These are phyloP conservation scores for Neurospora tetrasperma DNA, from an alignment of 495 filamentous ascomycete species.

Conservation along the genomic window DNA sequence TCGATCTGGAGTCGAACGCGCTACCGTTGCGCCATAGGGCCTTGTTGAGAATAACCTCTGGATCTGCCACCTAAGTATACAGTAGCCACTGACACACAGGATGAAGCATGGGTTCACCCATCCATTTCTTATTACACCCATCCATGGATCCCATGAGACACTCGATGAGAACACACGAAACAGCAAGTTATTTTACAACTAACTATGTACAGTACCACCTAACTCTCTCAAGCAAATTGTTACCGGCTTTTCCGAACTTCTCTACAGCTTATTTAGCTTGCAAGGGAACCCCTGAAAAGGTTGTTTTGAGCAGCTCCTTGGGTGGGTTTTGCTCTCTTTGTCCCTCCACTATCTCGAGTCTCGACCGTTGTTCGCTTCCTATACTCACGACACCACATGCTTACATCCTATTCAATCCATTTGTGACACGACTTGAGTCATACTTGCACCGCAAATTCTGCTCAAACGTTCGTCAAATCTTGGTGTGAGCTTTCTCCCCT, in stretches of 20 bases:
- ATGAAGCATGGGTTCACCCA: not conserved
- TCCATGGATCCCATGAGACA: not conserved
- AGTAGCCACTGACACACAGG: rapidly evolving
- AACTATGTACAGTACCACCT: not conserved
- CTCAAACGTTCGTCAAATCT: not conserved
- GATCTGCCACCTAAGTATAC: rapidly evolving
- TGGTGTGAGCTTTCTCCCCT: not conserved
- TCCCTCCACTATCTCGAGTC: not conserved
- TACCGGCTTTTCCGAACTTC: not conserved
- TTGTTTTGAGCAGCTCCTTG: not conserved
- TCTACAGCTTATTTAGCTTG: not conserved
- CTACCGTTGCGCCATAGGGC: not conserved
- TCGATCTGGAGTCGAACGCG: not conserved
- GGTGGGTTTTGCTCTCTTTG: not conserved
- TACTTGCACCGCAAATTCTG: not conserved
- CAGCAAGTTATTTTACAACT: not conserved
- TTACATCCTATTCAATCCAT: not conserved
- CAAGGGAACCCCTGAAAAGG: not conserved
- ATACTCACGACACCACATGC: not conserved
- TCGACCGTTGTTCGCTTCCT: not conserved
- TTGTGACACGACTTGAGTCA: not conserved
- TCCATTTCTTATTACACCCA: not conserved
- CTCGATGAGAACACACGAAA: not conserved
- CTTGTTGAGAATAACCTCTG: not conserved
- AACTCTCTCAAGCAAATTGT: too few species aligned